Percentiles rank a stretch among this genome's conserved stretches.
phyloP scores from a whole-genome alignment of 768 basidiomycete species.

The Mrakia hoshinonis region DNA sequence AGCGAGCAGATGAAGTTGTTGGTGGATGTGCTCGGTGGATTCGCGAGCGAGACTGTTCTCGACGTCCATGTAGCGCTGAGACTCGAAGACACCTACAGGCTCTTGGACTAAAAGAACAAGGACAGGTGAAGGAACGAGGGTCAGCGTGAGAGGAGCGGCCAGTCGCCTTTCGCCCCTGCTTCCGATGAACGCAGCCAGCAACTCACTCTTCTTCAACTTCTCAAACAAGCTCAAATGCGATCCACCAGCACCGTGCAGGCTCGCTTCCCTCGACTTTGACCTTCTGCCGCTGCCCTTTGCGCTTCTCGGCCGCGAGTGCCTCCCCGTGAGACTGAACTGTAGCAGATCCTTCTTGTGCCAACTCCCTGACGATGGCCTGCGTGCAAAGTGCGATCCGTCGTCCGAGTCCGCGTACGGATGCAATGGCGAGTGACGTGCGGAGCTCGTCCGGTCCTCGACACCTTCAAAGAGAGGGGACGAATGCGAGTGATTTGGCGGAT shows the following conservation, averaged over 20 bases:
- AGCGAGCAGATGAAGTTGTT: slow-evolving; percentile 23
- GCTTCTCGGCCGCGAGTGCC: not conserved
- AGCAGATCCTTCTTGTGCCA: not conserved
- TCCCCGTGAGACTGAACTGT: not conserved
- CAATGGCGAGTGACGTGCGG: too few species aligned
- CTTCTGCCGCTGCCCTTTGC: not conserved
- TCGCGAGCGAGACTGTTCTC: not conserved
- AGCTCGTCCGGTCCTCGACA: too few species aligned
- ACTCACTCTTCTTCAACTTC: slow-evolving; percentile 12
- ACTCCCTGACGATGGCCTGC: not conserved
- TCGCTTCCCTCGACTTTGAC: not conserved
- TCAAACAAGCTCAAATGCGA: slow-evolving; percentile 25
- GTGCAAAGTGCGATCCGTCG: not conserved
- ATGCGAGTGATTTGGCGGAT: not conserved
- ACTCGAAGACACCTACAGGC: slow-evolving; percentile 26
- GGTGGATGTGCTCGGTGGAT: slow-evolving; percentile 15
- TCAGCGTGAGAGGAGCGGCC: too few species aligned
- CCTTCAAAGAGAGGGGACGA: not conserved
- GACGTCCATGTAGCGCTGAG: slow-evolving; percentile 28
- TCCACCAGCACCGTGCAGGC: not conserved
- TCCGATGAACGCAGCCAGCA: not conserved
- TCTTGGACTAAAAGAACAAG: slow-evolving; percentile 5
- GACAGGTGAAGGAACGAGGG: too few species aligned
- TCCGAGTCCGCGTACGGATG: not conserved
- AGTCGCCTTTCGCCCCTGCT: not conserved